Conservation (phyloP, 768 basidiomycete genomes). For the Nevesoporus exiguus region DNA sequence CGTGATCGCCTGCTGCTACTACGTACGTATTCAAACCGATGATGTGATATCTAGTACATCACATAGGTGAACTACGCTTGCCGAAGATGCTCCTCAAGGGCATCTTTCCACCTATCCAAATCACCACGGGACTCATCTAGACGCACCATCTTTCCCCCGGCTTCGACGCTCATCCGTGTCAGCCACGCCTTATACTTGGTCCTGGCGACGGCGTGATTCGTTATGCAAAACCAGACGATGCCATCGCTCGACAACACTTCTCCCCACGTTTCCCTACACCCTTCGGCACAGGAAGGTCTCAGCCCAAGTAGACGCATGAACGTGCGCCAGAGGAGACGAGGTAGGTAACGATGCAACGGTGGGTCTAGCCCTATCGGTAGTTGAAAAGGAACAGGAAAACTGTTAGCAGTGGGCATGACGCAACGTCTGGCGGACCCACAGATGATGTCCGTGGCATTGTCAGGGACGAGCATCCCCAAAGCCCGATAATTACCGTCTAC, state of each 20-base stretch:
- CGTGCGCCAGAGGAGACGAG: constrained; percentile 54
- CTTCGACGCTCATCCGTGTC: constrained; percentile 17
- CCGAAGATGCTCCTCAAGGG: constrained; percentile 10
- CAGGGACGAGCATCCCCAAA: constrained; percentile 33
- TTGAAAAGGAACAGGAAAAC: neutral
- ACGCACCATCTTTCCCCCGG: constrained; percentile 43
- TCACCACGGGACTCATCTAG: constrained; percentile 51
- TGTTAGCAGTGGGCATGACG: neutral
- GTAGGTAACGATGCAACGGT: constrained; percentile 57
- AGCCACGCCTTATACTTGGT: constrained; percentile 19
- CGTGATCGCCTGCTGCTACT: too few relatives aligned
- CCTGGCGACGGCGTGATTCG: constrained; percentile 33
- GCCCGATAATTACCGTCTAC: constrained; percentile 46
- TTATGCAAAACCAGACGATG: constrained; percentile 50
- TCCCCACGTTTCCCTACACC: constrained; percentile 42
- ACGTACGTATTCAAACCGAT: too few relatives aligned
- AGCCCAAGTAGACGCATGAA: constrained; percentile 41
- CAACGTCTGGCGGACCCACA: constrained; percentile 36
- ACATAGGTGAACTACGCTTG: constrained; percentile 2
- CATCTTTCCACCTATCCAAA: constrained; percentile 37
- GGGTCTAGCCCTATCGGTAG: constrained; percentile 59
- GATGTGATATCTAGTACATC: neutral
- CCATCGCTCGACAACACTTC: constrained; percentile 45
- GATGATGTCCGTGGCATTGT: constrained; percentile 48
- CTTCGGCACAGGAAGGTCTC: constrained; percentile 42